Percentiles rank a stretch among this genome's conserved stretches.
phyloP scores from a whole-genome alignment of 106 monocot species.

The Dioscorea alata region DNA sequence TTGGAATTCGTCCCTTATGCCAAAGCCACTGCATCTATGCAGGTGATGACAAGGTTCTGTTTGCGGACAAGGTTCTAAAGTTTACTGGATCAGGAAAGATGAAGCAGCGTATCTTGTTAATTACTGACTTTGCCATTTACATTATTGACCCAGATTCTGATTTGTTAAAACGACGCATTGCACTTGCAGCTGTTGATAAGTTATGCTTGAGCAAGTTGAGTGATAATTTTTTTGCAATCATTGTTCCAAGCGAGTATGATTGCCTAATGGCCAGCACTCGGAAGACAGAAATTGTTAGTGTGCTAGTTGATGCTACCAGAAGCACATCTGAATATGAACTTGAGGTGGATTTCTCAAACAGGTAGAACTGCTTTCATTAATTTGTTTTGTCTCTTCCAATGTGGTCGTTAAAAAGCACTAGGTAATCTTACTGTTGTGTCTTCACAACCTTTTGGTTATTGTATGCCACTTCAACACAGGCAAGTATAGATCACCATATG shows the following conservation, averaged over 20 bases:
- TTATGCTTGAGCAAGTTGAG: constrained; percentile 66
- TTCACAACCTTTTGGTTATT: too few species aligned
- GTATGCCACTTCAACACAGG: too few species aligned
- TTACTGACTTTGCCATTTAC: constrained; percentile 86
- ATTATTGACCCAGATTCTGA: constrained; percentile 74
- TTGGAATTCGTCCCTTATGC: neutral
- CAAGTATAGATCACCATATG: too few species aligned
- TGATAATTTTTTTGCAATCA: constrained; percentile 89
- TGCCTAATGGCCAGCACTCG: constrained; percentile 87
- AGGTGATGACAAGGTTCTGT: constrained; percentile 82
- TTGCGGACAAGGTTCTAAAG: constrained; percentile 87
- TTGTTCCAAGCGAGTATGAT: constrained; percentile 87
- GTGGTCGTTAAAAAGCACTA: too few species aligned
- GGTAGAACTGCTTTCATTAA: constrained; percentile 24
- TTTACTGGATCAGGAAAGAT: constrained; percentile 92
- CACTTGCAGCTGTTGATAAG: constrained; percentile 72
- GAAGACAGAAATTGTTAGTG: constrained; percentile 67
- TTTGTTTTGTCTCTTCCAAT: too few species aligned
- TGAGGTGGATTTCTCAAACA: constrained; percentile 56
- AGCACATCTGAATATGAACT: constrained; percentile 52
- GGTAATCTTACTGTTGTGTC: too few species aligned
- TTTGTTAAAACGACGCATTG: constrained; percentile 69
- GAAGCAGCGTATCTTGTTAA: constrained; percentile 69
- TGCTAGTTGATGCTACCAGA: constrained; percentile 62
- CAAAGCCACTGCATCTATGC: constrained; percentile 7